Conservation (phyloP, 129 eudicot species). For the Erigeron canadensis region DNA sequence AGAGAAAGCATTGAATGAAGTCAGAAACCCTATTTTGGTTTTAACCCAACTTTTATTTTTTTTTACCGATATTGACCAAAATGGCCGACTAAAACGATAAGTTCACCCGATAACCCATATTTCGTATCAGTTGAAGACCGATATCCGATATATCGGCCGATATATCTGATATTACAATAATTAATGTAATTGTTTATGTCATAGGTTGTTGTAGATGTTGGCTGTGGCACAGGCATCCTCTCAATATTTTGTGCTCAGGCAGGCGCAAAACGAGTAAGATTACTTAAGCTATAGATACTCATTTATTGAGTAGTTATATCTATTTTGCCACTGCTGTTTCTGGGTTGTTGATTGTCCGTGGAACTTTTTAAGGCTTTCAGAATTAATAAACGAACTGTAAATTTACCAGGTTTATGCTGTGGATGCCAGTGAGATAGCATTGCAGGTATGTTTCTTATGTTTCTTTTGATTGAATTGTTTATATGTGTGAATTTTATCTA, state of each 20-base stretch:
- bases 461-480: not conserved
- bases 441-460: conserved; percentile 53
- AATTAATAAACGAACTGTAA: conserved; percentile 12
- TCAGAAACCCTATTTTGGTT: too few relatives aligned
- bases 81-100: too few relatives aligned
- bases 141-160: too few relatives aligned
- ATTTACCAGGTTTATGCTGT: conserved; percentile 90
- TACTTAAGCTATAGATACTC: conserved; percentile 1
- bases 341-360: not conserved
- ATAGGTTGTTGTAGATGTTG: conserved; percentile 98
- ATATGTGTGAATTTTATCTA: not conserved
- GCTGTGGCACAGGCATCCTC: conserved; percentile 97
- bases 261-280: conserved; percentile 87
- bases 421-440: conserved; percentile 96
- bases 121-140: too few relatives aligned
- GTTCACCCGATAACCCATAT: too few relatives aligned
- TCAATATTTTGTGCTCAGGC: conserved; percentile 99
- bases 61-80: too few relatives aligned
- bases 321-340: not conserved
- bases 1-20: too few relatives aligned
- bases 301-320: not conserved
- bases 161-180: too few relatives aligned
- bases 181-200: conserved; percentile 24
- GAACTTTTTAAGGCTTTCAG: conserved; percentile 13
- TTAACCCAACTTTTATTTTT: too few relatives aligned